Conservation (phyloP, 208 protist genomes). For the Wallacemonas collosoma region DNA sequence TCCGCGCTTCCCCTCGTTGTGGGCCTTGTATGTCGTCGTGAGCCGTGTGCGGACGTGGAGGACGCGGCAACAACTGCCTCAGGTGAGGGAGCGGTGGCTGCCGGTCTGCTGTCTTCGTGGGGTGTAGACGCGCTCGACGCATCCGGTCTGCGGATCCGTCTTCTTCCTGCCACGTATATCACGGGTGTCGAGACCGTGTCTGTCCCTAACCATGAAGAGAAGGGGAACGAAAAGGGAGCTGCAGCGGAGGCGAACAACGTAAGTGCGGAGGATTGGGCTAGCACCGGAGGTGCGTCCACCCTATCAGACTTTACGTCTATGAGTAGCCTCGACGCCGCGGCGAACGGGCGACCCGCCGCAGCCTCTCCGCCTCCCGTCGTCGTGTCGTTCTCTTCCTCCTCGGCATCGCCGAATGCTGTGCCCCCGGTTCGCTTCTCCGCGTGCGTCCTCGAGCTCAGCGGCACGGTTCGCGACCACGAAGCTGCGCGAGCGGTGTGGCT, state of each 20-base stretch:
- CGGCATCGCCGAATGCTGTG: not conserved
- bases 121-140: slow-evolving; percentile 1
- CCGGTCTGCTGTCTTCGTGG: slow-evolving; percentile 1
- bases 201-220: too few species aligned
- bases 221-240: too few species aligned
- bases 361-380: too few species aligned
- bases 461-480: not conserved
- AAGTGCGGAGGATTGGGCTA: slow-evolving; percentile 14
- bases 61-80: not conserved
- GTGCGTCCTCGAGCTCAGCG: not conserved
- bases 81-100: not conserved
- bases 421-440: slow-evolving; percentile 2
- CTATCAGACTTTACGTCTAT: not conserved
- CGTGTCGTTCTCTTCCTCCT: not conserved
- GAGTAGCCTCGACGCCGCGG: not conserved
- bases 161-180: slow-evolving; percentile 28
- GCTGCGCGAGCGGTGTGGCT: slow-evolving; percentile 31
- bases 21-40: not conserved
- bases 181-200: not conserved
- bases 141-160: slow-evolving; percentile 26
- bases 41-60: not conserved
- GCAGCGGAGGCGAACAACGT: slow-evolving; percentile 13
- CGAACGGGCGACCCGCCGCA: not conserved
- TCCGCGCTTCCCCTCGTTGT: not conserved
- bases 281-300: not conserved